Evolutionary conservation across 2,329 filamentous ascomycete species (phyloP), one percentile per base, ranked within the genome.

Genomic region (Venturia effusa): DNA sequence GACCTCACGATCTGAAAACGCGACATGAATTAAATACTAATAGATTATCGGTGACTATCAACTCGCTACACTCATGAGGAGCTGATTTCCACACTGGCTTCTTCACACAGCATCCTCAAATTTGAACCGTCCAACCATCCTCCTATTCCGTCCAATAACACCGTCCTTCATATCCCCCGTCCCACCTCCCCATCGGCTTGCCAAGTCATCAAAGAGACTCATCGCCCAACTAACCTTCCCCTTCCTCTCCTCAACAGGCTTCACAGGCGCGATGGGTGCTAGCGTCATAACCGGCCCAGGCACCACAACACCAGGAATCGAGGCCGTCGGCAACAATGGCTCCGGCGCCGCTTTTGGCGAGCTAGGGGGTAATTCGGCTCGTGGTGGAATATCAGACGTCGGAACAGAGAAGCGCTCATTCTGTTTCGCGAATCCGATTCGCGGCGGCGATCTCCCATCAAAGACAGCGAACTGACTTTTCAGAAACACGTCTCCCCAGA

Each of bases 401-500:
- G 11, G 4, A 6, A 57, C 19, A 10, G 5, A 8, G 13, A 57
- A 34, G 15, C 15, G 15, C 32, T 27, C 32, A 27, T 39, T 60
- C 69, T 78, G 77, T 67, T 73, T 70, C 11, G 77, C 78, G 64
- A 80, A 79, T 5, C 79, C 77, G 39, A 80, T 70, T 43, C 77
- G 68, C 22, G 78, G 76, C 68, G 22, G 66, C 59, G 64, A 69
- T 67, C 34, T 74, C 74, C 68, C 75, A 32, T 91, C 87, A 72
- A 90, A 91, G 59, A 90, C 84, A 34, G 88, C 85, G 71, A 88
- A 92, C 67, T 89, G 80, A 64, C 83, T 83, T 83, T 94, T 94
- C 68, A 94, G 81, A 77, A 92, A 90, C 63, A 89, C 80, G 66
- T 92, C 89, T 10, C 90, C 90, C 64, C 92, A 83, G 70, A 95